phyloP scores from a whole-genome alignment of 164 flowering plant species.

The Magnolia officinalis region DNA sequence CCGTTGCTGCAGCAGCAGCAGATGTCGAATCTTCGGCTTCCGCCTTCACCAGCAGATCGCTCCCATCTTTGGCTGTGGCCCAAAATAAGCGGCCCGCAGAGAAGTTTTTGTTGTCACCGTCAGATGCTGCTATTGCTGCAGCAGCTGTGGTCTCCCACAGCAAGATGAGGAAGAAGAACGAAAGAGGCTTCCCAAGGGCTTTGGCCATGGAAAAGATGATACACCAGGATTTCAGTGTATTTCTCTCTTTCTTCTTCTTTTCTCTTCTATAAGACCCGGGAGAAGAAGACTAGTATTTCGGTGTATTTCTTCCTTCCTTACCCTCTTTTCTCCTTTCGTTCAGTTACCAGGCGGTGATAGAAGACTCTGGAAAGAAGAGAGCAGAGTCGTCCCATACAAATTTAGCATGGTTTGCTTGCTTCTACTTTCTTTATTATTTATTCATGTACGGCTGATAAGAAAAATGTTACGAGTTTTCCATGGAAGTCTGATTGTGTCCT shows the following conservation, averaged over 20 bases:
- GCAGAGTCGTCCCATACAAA: neutral
- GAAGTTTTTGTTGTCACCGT: conserved; percentile 20
- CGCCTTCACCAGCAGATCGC: conserved; percentile 27
- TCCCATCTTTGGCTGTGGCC: conserved; percentile 43
- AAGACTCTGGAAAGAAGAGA: neutral
- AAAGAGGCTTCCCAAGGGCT: neutral
- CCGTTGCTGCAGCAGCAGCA: conserved; percentile 17
- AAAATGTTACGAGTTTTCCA: no score
- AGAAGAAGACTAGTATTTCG: neutral
- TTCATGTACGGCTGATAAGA: no score
- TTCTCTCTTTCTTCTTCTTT: neutral
- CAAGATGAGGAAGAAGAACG: conserved; percentile 1
- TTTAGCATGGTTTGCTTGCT: no score
- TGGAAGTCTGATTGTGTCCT: no score
- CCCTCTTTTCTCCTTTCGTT: neutral
- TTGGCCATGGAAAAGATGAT: neutral
- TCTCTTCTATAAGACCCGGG: neutral
- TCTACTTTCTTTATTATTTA: no score
- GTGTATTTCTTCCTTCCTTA: neutral
- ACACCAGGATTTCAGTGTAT: neutral
- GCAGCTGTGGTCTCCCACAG: conserved; percentile 1
- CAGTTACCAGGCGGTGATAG: neutral
- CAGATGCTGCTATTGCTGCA: conserved; percentile 10
- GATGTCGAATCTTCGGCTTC: conserved; percentile 27
- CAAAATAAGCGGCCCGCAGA: conserved; percentile 31